A percentile compares a stretch with the other conserved stretches of the same genome.
phyloP scores from a whole-genome alignment of 2,329 filamentous ascomycete genomes.

The Nigrospora oryzae region DNA sequence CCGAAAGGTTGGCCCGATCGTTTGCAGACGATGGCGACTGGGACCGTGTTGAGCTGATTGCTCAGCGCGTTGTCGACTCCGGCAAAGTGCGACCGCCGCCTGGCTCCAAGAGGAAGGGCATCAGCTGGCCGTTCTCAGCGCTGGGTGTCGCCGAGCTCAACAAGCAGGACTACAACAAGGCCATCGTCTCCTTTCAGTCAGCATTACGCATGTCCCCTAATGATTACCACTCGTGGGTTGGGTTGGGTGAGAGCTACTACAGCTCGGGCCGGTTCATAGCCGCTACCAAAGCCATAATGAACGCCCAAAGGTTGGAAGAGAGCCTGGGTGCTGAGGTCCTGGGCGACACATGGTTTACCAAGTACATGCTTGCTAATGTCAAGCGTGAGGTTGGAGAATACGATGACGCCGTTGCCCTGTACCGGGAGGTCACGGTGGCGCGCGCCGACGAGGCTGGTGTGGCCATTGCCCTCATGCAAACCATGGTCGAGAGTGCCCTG shows the following conservation, averaged over 20 bases:
- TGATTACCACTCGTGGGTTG: constrained; percentile 94
- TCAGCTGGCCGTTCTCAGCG: constrained; percentile 94
- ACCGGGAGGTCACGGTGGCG: constrained; percentile 61
- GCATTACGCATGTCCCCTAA: constrained; percentile 75
- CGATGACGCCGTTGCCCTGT: constrained; percentile 71
- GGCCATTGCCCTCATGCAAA: constrained; percentile 78
- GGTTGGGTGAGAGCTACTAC: constrained; percentile 94
- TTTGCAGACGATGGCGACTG: constrained; percentile 91
- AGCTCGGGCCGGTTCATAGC: constrained; percentile 89
- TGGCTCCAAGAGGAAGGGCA: constrained; percentile 84
- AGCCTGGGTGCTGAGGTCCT: constrained; percentile 42
- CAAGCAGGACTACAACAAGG: constrained; percentile 81
- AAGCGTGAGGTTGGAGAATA: constrained; percentile 87
- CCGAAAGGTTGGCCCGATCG: constrained; percentile 73
- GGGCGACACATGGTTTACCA: constrained; percentile 85
- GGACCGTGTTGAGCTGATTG: constrained; percentile 91
- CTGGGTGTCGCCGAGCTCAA: constrained; percentile 92
- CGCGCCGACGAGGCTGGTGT: constrained; percentile 77
- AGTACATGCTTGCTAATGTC: constrained; percentile 94
- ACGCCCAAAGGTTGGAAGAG: constrained; percentile 70
- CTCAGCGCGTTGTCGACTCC: constrained; percentile 87
- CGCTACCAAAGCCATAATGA: constrained; percentile 83
- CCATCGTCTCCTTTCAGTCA: constrained; percentile 85
- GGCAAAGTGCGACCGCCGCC: constrained; percentile 84
- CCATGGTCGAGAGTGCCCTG: constrained; percentile 73